Base-by-base conservation (phyloP, 108 stramenopile species). In the Cyclotella choctawhatcheeana region DNA sequence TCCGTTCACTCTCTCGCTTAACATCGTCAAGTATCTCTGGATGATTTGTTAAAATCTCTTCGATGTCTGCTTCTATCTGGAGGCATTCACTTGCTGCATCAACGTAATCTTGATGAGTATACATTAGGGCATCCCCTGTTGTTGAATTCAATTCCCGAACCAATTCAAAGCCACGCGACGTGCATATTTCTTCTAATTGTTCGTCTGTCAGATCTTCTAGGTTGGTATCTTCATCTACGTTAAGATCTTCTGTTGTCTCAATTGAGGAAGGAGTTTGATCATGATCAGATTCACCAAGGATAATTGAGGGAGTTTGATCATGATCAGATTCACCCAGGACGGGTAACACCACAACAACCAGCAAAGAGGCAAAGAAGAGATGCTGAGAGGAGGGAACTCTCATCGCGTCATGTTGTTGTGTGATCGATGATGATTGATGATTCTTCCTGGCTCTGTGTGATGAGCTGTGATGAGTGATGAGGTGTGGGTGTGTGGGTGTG, bases 51-150 rank as follows among this genome's bases (percentile, higher is more conserved):
- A 92, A 52, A 8, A 92, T 76, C 56, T 87, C 89, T 48, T 94
- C 85, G 67, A 93, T 81, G 77, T 96, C 91, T 33, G 72, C 56
- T 71, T 95, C 94, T 14, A 95, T 76, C 25, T 73, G 81, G 29
- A 96, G 69, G 75, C 94, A 96, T 67, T 89, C 86, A 31, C 58
- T 71, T 44, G 94, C 94, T 18, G 92, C 94, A 60, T 93, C 87
- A 10, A 96, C 81, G 55, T 89, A 92, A 58, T 96, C 86, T 43
- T 89, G 71, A 79, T 93, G 87, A 33, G 70, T 70, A 26, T 84
- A 78, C 14, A 58, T 58, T n/a, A 71, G 58, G 7, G 25, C 25
- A 25, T 75, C 77, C 20, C 85, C 83, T 14, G 82, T 85, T 16
- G 44, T 66, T 20, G 68, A 58, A 50, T 83, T 77, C 43, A 67